These are phyloP conservation scores for Podosphaera xanthii DNA, from an alignment of 2,329 filamentous ascomycete genomes.

Conservation along the genomic window DNA sequence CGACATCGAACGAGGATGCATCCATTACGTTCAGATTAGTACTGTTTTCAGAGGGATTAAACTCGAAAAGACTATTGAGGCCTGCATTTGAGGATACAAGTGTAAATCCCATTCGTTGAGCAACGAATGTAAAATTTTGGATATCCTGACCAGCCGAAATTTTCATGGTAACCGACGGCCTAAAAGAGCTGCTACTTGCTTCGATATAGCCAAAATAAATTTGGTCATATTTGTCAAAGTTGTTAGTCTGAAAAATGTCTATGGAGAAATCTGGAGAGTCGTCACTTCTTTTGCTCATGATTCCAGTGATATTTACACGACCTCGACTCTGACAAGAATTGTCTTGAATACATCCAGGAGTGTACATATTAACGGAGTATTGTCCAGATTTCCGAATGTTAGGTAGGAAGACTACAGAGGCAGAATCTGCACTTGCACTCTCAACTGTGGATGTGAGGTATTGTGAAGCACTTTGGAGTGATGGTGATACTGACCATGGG, in stretches of 20 bases:
- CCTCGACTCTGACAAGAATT: conserved; percentile 54
- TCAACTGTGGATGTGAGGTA: conserved; percentile 44
- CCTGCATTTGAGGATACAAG: conserved; percentile 52
- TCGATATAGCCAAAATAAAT: conserved; percentile 76
- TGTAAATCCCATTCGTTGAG: conserved; percentile 63
- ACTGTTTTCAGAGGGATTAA: conserved; percentile 39
- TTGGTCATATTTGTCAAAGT: conserved; percentile 90
- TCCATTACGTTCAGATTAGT: conserved; percentile 40
- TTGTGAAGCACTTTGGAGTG: conserved; percentile 44
- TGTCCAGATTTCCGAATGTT: conserved; percentile 76
- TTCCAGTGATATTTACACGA: conserved; percentile 57
- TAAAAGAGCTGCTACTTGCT: conserved; percentile 47
- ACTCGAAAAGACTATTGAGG: conserved; percentile 80
- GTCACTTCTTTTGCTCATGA: conserved; percentile 30
- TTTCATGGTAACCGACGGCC: conserved; percentile 55
- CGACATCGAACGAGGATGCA: conserved; percentile 48
- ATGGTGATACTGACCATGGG: conserved; percentile 48
- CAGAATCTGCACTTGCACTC: conserved; percentile 33
- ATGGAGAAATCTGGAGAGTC: conserved; percentile 27
- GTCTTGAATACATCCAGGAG: conserved; percentile 71
- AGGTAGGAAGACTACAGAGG: conserved; percentile 56
- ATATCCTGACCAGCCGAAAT: conserved; percentile 41
- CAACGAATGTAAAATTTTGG: conserved; percentile 54
- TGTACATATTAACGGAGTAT: conserved; percentile 79
- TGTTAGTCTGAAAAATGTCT: conserved; percentile 69